Base-by-base conservation (phyloP, 2,329 filamentous ascomycete genomes). In the Calonectria naviculata region DNA sequence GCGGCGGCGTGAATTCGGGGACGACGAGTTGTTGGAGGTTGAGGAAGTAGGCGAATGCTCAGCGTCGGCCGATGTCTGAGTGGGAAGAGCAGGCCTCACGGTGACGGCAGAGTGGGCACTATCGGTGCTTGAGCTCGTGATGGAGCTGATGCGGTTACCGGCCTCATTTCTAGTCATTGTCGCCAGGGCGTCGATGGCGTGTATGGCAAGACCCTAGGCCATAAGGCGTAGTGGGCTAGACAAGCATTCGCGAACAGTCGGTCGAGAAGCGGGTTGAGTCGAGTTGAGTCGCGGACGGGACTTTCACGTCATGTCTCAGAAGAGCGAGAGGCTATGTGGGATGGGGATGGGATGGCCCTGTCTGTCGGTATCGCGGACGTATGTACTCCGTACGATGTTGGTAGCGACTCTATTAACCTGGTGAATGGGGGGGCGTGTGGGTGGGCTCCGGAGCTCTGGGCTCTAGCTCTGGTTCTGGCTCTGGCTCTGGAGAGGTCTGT, bases 131-230 rank as follows among this genome's bases (percentile, higher is more conserved):
- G 76, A 78, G 78, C 79, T 82, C 78, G 81, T 81, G 72, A 79
- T 67, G 63, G 82, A 83, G 81, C 80, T 82, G 88, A 92, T 89
- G 84, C 91, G 92, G 84, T 87, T 87, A 78, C 84, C 84, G 79
- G 86, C 85, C 81, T 93, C 91, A 85, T 92, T 89, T 84, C 88
- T 90, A 84, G 91, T 90, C 92, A 94, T 94, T 83, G 84, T 90
- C 84, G 83, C 83, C 81, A 78, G 74, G 78, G 78, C 78, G 78
- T 81, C 75, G 78, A 78, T 75, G 74, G 76, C 76, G 76, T 78
- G 69, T 70, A 75, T 76, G 71, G 75, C 71, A 77, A 74, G 78
- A 77, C 74, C 76, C 75, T 74, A 77, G 78, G 80, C 79, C 79
- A 81, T 80, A 78, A 65, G 75, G 73, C 72, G 66, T 73, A 76